Conservation (phyloP, 2,329 filamentous ascomycete genomes). For the Cytospora schulzeri region DNA sequence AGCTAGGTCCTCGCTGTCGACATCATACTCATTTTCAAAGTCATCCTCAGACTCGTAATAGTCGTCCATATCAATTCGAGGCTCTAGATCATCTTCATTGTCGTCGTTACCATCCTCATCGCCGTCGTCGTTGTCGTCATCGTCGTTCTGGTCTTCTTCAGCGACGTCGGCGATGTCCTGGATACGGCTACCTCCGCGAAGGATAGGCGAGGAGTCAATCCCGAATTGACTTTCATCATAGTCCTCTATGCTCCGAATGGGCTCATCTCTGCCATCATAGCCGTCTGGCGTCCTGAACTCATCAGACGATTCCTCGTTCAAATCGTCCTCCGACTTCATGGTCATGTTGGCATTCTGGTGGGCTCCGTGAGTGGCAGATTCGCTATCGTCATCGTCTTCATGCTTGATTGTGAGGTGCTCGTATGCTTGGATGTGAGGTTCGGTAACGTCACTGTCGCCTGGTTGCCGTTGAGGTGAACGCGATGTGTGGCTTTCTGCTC, state of each 20-base stretch:
- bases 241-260: constrained; percentile 51
- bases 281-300: no score
- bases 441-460: neutral
- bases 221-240: constrained; percentile 5
- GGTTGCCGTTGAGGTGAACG: neutral
- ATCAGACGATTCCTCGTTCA: neutral
- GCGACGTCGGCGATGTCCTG: constrained; percentile 40
- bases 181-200: constrained; percentile 9
- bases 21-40: constrained; percentile 21
- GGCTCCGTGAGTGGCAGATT: neutral
- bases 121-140: neutral
- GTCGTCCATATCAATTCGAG: constrained; percentile 4
- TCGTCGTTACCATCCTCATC: constrained; percentile 11
- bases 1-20: constrained; percentile 7
- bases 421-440: neutral
- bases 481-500: neutral
- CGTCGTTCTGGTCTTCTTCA: neutral
- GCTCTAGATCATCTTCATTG: neutral
- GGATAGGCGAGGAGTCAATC: constrained; percentile 1
- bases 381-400: constrained; percentile 9
- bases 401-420: constrained; percentile 16
- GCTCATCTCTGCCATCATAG: constrained; percentile 38
- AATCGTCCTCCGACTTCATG: neutral
- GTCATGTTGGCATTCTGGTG: neutral
- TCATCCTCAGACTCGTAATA: constrained; percentile 16